These are phyloP conservation scores for Suhomyces bokatorum DNA, from an alignment of 1,139 yeast species.

Conservation along the genomic window DNA sequence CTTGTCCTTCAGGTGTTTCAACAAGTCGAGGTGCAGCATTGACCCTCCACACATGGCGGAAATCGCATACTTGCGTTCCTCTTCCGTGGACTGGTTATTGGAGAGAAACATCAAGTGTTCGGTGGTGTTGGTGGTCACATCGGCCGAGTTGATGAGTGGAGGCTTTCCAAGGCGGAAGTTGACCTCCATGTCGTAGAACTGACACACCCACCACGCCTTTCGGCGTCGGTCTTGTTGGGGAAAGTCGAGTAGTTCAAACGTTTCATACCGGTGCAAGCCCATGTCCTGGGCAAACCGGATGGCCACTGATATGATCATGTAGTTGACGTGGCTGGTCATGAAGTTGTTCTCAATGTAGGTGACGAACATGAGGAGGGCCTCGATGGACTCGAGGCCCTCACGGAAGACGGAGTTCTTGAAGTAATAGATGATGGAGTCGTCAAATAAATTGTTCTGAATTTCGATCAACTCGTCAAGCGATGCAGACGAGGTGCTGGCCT, in stretches of 20 bases:
- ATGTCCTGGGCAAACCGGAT: conserved; percentile 62
- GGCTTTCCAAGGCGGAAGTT: conserved; percentile 62
- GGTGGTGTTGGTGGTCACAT: conserved; percentile 26
- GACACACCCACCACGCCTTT: conserved; percentile 58
- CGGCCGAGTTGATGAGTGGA: conserved; percentile 53
- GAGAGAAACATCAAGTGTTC: conserved; percentile 7
- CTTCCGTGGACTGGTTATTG: background rate
- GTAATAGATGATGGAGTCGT: conserved; percentile 49
- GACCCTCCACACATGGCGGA: background rate
- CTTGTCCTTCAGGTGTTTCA: background rate
- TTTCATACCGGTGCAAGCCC: conserved; percentile 64
- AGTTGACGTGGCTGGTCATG: conserved; percentile 44
- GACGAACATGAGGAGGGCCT: conserved; percentile 48
- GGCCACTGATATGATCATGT: conserved; percentile 50
- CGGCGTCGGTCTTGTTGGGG: conserved; percentile 43
- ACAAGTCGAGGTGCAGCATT: background rate
- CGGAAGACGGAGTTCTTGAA: conserved; percentile 47
- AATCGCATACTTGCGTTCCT: background rate
- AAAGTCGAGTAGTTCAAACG: conserved; percentile 36
- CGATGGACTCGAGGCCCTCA: conserved; percentile 53
- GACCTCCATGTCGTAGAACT: conserved; percentile 52
- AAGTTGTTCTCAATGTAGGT: conserved; percentile 46
- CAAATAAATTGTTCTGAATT: conserved; percentile 29
- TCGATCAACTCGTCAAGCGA: conserved; percentile 3
- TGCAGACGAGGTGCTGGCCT: background rate